Evolutionary conservation across 1,284 basidiomycete species (phyloP).

Genomic region (Porodaedalea pini): DNA sequence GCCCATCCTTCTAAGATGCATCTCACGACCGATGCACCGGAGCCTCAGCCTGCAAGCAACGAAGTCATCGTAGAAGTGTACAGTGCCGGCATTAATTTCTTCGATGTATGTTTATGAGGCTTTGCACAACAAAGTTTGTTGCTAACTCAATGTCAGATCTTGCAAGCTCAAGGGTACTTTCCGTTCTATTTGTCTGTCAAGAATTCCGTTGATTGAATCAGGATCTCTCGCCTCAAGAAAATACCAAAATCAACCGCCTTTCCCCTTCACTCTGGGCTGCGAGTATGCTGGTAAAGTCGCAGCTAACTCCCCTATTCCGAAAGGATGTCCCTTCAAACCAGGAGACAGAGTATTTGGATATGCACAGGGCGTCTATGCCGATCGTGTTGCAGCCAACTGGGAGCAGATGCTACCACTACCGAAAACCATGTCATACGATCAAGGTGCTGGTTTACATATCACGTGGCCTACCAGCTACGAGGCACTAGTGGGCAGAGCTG

Average conservation of each 20-base stretch:
- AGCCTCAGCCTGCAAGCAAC: conserved; percentile 49
- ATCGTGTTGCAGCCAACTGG: conserved; percentile 59
- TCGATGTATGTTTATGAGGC: conserved; percentile 50
- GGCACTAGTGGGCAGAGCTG: conserved; percentile 80
- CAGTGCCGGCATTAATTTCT: conserved; percentile 76
- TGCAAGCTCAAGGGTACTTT: conserved; percentile 70
- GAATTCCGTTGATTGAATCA: neutral
- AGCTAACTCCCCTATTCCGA: conserved; percentile 72
- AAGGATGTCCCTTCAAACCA: conserved; percentile 73
- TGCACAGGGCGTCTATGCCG: conserved; percentile 78
- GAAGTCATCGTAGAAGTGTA: conserved; percentile 84
- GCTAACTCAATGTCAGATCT: conserved; percentile 46
- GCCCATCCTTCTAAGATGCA: conserved; percentile 71
- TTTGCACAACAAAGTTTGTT: conserved; percentile 1
- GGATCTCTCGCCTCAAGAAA: conserved; percentile 34
- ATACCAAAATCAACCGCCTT: conserved; percentile 79
- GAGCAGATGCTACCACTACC: conserved; percentile 56
- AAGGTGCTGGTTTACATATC: conserved; percentile 65
- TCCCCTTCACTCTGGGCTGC: conserved; percentile 80
- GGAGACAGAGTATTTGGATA: conserved; percentile 91
- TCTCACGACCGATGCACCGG: conserved; percentile 55
- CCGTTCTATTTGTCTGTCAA: neutral
- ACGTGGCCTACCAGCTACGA: conserved; percentile 94
- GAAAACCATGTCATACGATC: conserved; percentile 58
- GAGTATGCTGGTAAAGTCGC: conserved; percentile 87